A percentile compares a stretch with the other conserved stretches of the same genome.
Conservation (phyloP, 2,329 filamentous ascomycete species). For the Diaporthe sp. region DNA sequence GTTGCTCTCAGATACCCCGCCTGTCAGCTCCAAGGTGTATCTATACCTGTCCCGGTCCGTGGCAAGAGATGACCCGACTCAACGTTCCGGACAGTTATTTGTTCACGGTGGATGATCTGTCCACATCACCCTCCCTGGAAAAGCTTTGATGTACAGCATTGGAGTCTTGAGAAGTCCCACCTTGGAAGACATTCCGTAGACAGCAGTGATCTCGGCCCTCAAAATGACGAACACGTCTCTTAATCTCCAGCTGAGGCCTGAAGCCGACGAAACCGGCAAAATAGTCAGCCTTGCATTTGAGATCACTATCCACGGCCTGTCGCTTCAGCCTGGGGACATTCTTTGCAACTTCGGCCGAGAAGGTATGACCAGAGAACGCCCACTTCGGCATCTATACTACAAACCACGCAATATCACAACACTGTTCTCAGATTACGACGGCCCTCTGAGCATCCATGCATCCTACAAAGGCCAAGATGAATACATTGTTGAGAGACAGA, state of each 20-base stretch:
- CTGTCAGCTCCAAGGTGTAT: neutral
- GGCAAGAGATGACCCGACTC: neutral
- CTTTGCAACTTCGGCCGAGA: conserved; percentile 6
- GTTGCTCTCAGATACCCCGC: neutral
- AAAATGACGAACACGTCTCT: neutral
- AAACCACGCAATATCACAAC: neutral
- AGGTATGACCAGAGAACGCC: neutral
- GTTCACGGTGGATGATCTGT: neutral
- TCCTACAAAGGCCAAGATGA: neutral
- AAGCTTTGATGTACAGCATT: neutral
- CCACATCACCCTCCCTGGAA: no score
- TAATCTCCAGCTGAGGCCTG: conserved; percentile 15
- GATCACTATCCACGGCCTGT: neutral
- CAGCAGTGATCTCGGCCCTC: no score
- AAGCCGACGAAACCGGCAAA: neutral
- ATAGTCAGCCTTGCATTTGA: neutral
- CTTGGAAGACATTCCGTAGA: neutral
- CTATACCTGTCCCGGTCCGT: no score
- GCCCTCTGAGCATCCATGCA: neutral
- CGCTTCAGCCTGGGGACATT: neutral
- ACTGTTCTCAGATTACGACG: neutral
- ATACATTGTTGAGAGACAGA: neutral
- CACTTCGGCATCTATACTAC: conserved; percentile 8
- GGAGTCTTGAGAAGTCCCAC: neutral
- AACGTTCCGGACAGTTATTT: no score